A percentile compares a stretch with the other conserved stretches of the same genome.
Evolutionary conservation across 768 basidiomycete genomes (phyloP).

Genomic region (Hygrophorus pudorinus): DNA sequence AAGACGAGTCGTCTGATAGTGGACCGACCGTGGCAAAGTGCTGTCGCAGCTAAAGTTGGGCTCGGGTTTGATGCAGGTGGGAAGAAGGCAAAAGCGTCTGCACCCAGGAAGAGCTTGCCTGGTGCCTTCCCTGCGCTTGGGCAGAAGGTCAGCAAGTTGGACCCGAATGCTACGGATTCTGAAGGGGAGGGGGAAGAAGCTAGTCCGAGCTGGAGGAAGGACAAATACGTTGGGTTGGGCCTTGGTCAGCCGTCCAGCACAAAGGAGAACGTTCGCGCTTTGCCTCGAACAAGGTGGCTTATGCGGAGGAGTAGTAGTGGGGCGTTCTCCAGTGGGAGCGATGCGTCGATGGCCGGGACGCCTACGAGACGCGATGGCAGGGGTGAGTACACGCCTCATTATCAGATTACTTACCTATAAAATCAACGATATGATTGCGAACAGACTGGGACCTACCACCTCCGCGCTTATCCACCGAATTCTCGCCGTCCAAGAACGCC

Average conservation of each 20-base stretch:
- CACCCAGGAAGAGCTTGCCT: conserved; percentile 64
- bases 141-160: conserved; percentile 14
- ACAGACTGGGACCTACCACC: conserved; percentile 50
- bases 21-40: conserved; percentile 74
- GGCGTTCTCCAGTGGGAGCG: conserved; percentile 70
- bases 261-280: conserved; percentile 20
- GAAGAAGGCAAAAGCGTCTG: conserved; percentile 26
- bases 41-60: conserved; percentile 60
- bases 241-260: conserved; percentile 43
- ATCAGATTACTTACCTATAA: conserved; percentile 2
- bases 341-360: conserved; percentile 46
- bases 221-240: conserved; percentile 54
- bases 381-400: conserved; percentile 23
- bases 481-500: conserved; percentile 36
- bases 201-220: conserved; percentile 46
- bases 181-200: conserved; percentile 60
- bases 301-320: conserved; percentile 76
- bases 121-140: conserved; percentile 50
- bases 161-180: conserved; percentile 29
- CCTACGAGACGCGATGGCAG: conserved; percentile 50
- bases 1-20: conserved; percentile 48
- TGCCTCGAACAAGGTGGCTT: conserved; percentile 46
- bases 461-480: conserved; percentile 35
- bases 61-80: conserved; percentile 34
- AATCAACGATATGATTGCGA: conserved; percentile 5